phyloP scores from a whole-genome alignment of 2,329 filamentous ascomycete species.

The Sporothrix luriei region DNA sequence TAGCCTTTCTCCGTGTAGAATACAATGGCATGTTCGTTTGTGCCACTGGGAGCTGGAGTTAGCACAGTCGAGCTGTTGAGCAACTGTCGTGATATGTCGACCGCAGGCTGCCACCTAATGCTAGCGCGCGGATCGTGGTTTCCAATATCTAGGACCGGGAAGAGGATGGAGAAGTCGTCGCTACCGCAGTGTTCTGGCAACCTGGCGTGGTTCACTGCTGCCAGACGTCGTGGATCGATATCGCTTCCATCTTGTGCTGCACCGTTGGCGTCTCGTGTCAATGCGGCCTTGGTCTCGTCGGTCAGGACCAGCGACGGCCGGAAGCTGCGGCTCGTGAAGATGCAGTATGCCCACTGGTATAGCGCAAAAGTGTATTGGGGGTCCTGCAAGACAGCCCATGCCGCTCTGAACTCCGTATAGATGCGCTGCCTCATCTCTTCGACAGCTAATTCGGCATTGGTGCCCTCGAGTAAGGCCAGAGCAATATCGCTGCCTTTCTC shows the following conservation, averaged over 20 bases:
- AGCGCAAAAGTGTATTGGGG: conserved; percentile 50
- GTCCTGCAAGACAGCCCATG: neutral
- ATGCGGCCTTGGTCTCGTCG: conserved; percentile 32
- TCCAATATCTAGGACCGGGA: conserved; percentile 71
- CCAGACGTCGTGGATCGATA: neutral
- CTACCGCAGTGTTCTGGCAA: conserved; percentile 39
- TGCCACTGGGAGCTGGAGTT: neutral
- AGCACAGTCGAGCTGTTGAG: neutral
- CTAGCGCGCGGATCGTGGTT: conserved; percentile 68
- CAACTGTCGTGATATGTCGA: conserved; percentile 35
- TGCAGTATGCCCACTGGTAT: conserved; percentile 66
- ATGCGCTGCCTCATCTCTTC: conserved; percentile 52
- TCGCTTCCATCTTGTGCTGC: neutral
- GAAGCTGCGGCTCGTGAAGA: conserved; percentile 68
- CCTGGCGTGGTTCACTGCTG: conserved; percentile 34
- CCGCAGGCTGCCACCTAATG: conserved; percentile 60
- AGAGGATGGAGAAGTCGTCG: conserved; percentile 67
- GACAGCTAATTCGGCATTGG: conserved; percentile 55
- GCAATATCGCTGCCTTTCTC: neutral
- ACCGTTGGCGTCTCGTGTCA: conserved; percentile 11
- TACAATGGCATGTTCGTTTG: conserved; percentile 39
- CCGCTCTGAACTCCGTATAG: conserved; percentile 50
- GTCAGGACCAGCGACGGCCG: conserved; percentile 61
- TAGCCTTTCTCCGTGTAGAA: conserved; percentile 51
- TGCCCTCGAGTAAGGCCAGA: conserved; percentile 54